Base-by-base conservation (phyloP, 2,329 filamentous ascomycete genomes). In the Falciphora oryzae region DNA sequence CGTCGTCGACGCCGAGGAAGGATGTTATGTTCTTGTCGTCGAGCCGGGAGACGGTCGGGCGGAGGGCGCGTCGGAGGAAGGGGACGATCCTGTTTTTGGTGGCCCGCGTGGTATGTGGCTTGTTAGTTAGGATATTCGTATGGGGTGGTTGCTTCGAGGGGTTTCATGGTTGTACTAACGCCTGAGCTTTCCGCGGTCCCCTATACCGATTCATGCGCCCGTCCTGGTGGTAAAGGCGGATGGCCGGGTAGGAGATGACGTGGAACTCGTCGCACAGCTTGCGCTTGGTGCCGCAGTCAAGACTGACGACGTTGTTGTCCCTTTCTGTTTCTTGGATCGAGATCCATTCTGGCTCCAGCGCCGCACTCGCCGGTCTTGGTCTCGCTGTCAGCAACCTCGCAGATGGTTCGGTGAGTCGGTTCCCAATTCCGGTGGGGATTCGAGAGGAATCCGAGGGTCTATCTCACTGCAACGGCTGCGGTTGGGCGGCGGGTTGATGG, bases 171-270 rank as follows among this genome's bases (percentile, higher is more conserved):
- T 32, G 8, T 44, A 72, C 76, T 65, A 65, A 80, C 79, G 74
- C 67, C 14, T 72, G 66, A 0, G 77, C 73, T 59, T 71, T 77
- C 27, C 80, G 74, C 1, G 77, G 74, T 0, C 81, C 81, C 50
- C 81, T 75, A 67, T 83, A 83, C 62, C 78, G 70, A 14, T 68
- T 70, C 60, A 73, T 72, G 5, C 69, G 66, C 2, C 75, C 73
- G 31, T 75, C 71, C 3, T 71, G 69, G 56, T 74, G 74, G 65
- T 79, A 80, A 13, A 79, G 75, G 0, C 81, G 76, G 50, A 84
- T 76, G 8, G 81, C 74, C 2, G 81, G 81, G 65, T 79, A 81
- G 0, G 80, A 81, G 16, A 73, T 72, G 35, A 83, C 72, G 29
- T 75, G 73, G 59, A 75, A 70, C 31, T 79, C 74, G 61, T 73